Percentiles rank a stretch among this genome's conserved stretches.
Evolutionary conservation across 1,284 basidiomycete species (phyloP).

Genomic region (Cystobasidium sp.): DNA sequence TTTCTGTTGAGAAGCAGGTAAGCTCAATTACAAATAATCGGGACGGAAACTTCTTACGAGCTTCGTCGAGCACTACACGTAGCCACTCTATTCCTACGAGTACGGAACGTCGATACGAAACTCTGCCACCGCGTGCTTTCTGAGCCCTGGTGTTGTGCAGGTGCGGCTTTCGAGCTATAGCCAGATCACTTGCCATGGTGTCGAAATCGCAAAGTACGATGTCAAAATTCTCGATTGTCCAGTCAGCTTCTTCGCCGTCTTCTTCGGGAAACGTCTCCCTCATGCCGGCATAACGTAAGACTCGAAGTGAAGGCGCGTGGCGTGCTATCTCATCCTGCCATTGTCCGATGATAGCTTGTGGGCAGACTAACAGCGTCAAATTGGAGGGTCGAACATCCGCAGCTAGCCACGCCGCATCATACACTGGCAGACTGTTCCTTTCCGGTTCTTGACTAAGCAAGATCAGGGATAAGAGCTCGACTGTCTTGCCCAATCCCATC

Average conservation of each 20-base stretch:
- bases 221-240: slow-evolving; percentile 44
- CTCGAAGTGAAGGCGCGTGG: slow-evolving; percentile 50
- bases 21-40: too few relatives aligned
- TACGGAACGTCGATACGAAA: slow-evolving; percentile 43
- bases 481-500: slow-evolving; percentile 56
- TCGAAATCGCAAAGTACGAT: slow-evolving; percentile 52
- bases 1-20: slow-evolving; percentile 9
- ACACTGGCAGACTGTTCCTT: slow-evolving; percentile 44
- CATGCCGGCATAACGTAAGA: slow-evolving; percentile 49
- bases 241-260: slow-evolving; percentile 8
- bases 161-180: slow-evolving; percentile 49
- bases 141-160: slow-evolving; percentile 34
- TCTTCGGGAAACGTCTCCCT: slow-evolving; percentile 25
- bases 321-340: slow-evolving; percentile 50
- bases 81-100: slow-evolving; percentile 51
- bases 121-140: slow-evolving; percentile 29
- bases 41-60: slow-evolving; percentile 42
- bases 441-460: slow-evolving; percentile 46
- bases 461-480: slow-evolving; percentile 56
- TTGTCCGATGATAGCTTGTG: slow-evolving; percentile 49
- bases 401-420: slow-evolving; percentile 46
- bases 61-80: slow-evolving; percentile 52
- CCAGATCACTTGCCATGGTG: slow-evolving; percentile 47
- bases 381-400: slow-evolving; percentile 48
- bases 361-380: slow-evolving; percentile 50